Percentiles rank a stretch among this genome's conserved stretches.
phyloP scores from a whole-genome alignment of 345 rosid species.

The Sisymbrium irio region DNA sequence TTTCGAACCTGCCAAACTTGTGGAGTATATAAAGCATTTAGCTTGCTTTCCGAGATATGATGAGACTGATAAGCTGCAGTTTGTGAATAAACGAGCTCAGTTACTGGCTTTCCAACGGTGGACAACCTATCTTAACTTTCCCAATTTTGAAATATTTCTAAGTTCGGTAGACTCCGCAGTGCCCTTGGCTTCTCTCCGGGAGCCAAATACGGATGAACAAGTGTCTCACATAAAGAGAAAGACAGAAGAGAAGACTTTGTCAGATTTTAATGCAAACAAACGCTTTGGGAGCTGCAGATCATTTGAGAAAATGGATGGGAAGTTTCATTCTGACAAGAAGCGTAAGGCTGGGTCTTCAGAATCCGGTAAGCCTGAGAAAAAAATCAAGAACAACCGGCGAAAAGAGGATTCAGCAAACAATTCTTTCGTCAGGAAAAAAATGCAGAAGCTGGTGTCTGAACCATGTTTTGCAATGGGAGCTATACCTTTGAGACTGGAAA shows the following conservation, averaged over 20 bases:
- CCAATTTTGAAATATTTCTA: constrained; percentile 38
- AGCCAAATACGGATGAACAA: constrained; percentile 13
- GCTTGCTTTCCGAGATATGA: constrained; percentile 38
- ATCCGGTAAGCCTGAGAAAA: constrained; percentile 26
- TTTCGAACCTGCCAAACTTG: constrained; percentile 48
- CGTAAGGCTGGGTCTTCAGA: constrained; percentile 34
- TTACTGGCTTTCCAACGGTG: constrained; percentile 55
- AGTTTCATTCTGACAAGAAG: constrained; percentile 28
- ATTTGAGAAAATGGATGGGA: constrained; percentile 4
- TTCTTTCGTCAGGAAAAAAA: constrained; percentile 3
- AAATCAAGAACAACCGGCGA: constrained; percentile 1
- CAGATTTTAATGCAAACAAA: constrained; percentile 38
- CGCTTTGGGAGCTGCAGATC: not conserved
- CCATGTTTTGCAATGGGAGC: constrained; percentile 25
- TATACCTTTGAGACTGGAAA: constrained; percentile 19
- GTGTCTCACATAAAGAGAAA: constrained; percentile 21
- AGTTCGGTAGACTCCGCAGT: constrained; percentile 34
- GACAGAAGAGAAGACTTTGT: constrained; percentile 47
- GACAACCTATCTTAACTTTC: constrained; percentile 48
- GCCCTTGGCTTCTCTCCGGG: constrained; percentile 30
- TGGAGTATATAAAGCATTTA: constrained; percentile 41
- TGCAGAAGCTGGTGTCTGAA: constrained; percentile 9
- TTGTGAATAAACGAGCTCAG: constrained; percentile 44
- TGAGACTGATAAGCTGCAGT: constrained; percentile 41
- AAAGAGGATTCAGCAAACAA: constrained; percentile 14